phyloP scores from a whole-genome alignment of 2,329 filamentous ascomycete genomes.

The Lecanicillium sp. region DNA sequence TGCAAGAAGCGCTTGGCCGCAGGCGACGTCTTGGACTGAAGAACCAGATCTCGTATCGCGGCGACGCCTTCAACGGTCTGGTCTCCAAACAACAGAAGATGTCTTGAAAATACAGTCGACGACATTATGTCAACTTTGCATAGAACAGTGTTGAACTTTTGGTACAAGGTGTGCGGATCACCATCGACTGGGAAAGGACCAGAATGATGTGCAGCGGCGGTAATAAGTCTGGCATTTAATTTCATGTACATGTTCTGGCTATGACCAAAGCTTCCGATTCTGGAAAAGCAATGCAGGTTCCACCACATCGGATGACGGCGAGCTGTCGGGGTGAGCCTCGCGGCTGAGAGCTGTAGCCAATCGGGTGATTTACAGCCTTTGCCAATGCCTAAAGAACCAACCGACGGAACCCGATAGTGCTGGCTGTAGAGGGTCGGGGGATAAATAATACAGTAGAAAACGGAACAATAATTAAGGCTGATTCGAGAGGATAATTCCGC shows the following conservation, averaged over 20 bases:
- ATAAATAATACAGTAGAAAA: too few species aligned
- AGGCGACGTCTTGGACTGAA: neutral
- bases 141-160: neutral
- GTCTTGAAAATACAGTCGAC: neutral
- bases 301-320: neutral
- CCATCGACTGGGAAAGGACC: neutral
- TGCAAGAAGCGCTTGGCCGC: neutral
- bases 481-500: too few species aligned
- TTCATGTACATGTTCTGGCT: neutral
- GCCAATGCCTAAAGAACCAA: neutral
- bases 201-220: neutral
- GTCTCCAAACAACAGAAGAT: neutral
- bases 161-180: neutral
- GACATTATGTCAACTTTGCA: neutral
- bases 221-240: neutral
- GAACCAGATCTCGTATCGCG: neutral
- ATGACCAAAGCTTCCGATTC: neutral
- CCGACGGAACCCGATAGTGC: neutral
- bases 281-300: neutral
- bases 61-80: neutral
- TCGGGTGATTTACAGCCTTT: neutral
- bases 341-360: neutral
- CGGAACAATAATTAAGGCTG: too few species aligned
- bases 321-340: neutral
- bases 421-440: too few species aligned